These are phyloP conservation scores for Mycosphaerella sp. DNA, from an alignment of 2,329 filamentous ascomycete species.

Conservation along the genomic window DNA sequence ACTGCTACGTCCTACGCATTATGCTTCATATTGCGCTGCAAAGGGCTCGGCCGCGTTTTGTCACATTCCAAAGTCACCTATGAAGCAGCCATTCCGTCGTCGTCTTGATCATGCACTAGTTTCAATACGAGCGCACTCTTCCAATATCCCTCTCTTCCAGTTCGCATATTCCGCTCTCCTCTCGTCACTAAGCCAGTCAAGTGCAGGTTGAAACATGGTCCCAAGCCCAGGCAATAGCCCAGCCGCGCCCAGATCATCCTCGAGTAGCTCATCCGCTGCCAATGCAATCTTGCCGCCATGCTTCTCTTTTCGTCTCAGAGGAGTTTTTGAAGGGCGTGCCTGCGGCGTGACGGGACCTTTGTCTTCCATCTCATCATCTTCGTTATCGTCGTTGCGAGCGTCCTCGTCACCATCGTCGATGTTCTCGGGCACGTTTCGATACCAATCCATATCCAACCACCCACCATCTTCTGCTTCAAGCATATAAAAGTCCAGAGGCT, in stretches of 20 bases:
- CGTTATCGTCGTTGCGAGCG: conserved; percentile 33
- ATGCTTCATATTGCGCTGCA: too few species aligned
- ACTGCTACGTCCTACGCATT: too few species aligned
- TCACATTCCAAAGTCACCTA: neutral
- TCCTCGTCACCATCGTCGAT: conserved; percentile 32
- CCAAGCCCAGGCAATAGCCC: conserved; percentile 43
- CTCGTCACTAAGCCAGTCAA: conserved; percentile 63
- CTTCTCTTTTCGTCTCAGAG: conserved; percentile 33
- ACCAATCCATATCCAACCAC: conserved; percentile 27
- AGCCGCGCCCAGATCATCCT: conserved; percentile 24
- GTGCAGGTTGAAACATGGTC: conserved; percentile 69
- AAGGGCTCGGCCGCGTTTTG: too few species aligned
- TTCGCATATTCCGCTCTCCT: conserved; percentile 54
- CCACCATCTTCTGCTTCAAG: conserved; percentile 21
- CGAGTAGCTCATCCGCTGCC: conserved; percentile 11
- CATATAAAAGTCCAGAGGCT: conserved; percentile 18
- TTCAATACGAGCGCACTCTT: conserved; percentile 42
- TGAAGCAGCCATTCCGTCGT: neutral
- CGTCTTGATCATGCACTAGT: neutral
- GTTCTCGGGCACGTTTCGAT: conserved; percentile 16
- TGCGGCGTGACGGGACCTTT: conserved; percentile 13
- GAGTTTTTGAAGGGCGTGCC: conserved; percentile 29
- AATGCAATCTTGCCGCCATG: conserved; percentile 21
- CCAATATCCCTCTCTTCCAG: conserved; percentile 60
- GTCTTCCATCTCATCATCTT: conserved; percentile 10